Evolutionary conservation across 2,329 filamentous ascomycete species (phyloP).

Genomic region (Diaporthe humulicola): DNA sequence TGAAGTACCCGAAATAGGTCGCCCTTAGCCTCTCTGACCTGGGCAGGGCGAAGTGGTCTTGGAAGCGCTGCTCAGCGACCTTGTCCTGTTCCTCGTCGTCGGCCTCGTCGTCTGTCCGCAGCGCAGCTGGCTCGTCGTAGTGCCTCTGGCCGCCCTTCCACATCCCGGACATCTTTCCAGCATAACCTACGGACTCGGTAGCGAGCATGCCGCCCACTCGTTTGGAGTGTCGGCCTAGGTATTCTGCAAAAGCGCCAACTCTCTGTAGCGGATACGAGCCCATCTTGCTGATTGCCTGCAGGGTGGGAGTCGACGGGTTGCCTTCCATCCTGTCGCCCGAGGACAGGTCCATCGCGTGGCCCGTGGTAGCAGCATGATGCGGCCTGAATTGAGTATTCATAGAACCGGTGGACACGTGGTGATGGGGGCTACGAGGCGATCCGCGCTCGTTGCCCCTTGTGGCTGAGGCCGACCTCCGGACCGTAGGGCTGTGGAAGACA

Average conservation of each 20-base stretch:
- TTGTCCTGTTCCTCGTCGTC: conserved; percentile 67
- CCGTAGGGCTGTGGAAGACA: conserved; percentile 85
- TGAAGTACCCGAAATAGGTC: conserved; percentile 92
- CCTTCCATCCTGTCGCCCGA: conserved; percentile 44
- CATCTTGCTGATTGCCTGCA: conserved; percentile 68
- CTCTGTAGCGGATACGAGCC: conserved; percentile 86
- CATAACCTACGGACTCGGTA: conserved; percentile 94
- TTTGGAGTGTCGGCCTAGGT: conserved; percentile 82
- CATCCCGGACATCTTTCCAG: conserved; percentile 97
- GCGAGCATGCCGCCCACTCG: conserved; percentile 86
- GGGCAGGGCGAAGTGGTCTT: conserved; percentile 91
- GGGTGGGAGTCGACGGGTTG: conserved; percentile 56
- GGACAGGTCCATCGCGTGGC: conserved; percentile 50
- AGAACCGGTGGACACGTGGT: neutral
- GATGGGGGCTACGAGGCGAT: conserved; percentile 25
- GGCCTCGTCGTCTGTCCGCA: conserved; percentile 67
- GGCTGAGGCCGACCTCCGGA: conserved; percentile 64
- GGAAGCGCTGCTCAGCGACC: conserved; percentile 80
- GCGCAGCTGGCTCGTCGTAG: conserved; percentile 75
- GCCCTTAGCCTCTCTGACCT: conserved; percentile 86
- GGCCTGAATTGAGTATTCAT: conserved; percentile 37
- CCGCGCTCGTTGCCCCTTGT: conserved; percentile 46
- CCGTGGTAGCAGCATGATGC: conserved; percentile 55
- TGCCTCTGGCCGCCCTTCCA: conserved; percentile 93
- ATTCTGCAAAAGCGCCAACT: conserved; percentile 85